phyloP scores from a whole-genome alignment of 768 basidiomycete species.

The Tricholoma hemisulphureum region DNA sequence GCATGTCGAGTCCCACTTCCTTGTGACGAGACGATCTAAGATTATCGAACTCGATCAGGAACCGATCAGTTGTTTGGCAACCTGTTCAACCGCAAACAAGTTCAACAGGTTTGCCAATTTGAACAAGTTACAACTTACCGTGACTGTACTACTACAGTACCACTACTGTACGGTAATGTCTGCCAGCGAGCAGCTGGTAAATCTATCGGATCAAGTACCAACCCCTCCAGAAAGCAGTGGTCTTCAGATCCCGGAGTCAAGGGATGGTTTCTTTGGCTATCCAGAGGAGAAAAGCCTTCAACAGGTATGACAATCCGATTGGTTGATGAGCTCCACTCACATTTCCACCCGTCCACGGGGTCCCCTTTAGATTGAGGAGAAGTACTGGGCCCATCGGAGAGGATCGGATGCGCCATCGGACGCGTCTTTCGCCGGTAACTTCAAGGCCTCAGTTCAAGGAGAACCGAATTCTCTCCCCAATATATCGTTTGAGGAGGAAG shows the following conservation, averaged over 20 bases:
- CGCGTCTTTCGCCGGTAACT: constrained; percentile 38
- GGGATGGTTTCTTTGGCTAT: constrained; percentile 80
- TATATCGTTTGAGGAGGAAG: constrained; percentile 33
- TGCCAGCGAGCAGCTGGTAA: background rate
- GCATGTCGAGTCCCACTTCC: too few species aligned
- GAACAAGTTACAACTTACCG: background rate
- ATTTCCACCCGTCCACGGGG: background rate
- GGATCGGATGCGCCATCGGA: constrained; percentile 54
- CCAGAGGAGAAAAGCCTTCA: constrained; percentile 73
- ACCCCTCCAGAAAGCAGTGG: background rate
- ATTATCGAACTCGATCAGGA: background rate
- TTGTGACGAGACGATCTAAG: too few species aligned
- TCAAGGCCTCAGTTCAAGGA: constrained; percentile 38
- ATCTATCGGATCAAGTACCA: background rate
- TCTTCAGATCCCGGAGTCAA: constrained; percentile 45
- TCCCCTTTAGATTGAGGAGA: constrained; percentile 65
- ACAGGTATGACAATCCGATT: constrained; percentile 47
- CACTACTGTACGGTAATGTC: background rate
- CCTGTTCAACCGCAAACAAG: background rate
- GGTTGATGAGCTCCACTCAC: background rate
- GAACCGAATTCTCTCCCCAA: constrained; percentile 20
- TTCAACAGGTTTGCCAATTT: background rate
- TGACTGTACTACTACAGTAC: background rate
- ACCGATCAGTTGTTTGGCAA: constrained; percentile 1
- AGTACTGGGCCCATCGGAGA: constrained; percentile 64